Percentiles rank a stretch among this genome's conserved stretches.
Evolutionary conservation across 495 filamentous ascomycete species (phyloP).

Genomic region (Penicillium dipodomyicola): DNA sequence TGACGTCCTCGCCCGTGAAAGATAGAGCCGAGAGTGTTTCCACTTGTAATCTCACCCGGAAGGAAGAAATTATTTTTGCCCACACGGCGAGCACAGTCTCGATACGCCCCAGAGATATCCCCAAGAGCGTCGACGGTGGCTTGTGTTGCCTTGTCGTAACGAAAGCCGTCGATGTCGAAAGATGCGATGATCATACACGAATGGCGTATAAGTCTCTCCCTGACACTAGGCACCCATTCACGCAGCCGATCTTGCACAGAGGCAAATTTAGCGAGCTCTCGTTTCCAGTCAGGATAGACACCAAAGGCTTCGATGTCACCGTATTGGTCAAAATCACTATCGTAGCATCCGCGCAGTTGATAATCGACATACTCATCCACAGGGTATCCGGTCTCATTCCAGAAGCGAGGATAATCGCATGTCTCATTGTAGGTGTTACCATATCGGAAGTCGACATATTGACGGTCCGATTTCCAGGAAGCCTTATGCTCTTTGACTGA

Average conservation of each 20-base stretch:
- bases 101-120: constrained; percentile 51
- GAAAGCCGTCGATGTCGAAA: constrained; percentile 69
- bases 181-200: constrained; percentile 63
- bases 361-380: constrained; percentile 46
- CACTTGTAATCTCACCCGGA: constrained; percentile 62
- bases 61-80: constrained; percentile 65
- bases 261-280: constrained; percentile 69
- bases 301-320: constrained; percentile 69
- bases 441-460: constrained; percentile 63
- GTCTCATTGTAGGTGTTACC: constrained; percentile 56
- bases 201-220: constrained; percentile 58
- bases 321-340: constrained; percentile 72
- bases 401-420: constrained; percentile 66
- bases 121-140: constrained; percentile 63
- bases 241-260: constrained; percentile 73
- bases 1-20: constrained; percentile 66
- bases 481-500: constrained; percentile 54
- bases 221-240: constrained; percentile 64
- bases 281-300: constrained; percentile 64
- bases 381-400: constrained; percentile 59
- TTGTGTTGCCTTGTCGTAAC: constrained; percentile 67
- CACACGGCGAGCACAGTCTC: constrained; percentile 54
- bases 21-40: constrained; percentile 62
- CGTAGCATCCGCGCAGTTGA: constrained; percentile 56
- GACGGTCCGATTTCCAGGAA: constrained; percentile 55